Evolutionary conservation across 108 stramenopile species (phyloP).

Genomic region (Nitzschia inconspicua): DNA sequence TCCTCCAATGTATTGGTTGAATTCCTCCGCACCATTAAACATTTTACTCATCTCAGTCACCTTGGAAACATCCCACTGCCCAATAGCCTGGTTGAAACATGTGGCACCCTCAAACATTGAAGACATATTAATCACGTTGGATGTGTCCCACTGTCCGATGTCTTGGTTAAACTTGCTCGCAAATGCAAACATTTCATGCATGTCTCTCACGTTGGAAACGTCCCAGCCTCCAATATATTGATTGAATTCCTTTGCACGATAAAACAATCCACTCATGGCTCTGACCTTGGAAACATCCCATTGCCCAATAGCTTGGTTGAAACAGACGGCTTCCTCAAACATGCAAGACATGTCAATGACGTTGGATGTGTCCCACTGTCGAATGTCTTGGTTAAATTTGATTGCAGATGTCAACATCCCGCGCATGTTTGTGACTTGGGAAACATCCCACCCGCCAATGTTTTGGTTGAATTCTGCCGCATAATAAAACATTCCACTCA

Average conservation of each 20-base stretch:
- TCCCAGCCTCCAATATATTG: constrained; percentile 22
- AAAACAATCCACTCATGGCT: no score
- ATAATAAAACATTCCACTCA: no score
- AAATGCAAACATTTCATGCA: constrained; percentile 13
- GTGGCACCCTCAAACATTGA: constrained; percentile 20
- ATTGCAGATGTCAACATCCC: no score
- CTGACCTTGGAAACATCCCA: no score
- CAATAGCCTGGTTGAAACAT: constrained; percentile 24
- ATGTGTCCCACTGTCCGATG: constrained; percentile 33
- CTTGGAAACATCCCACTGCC: constrained; percentile 7
- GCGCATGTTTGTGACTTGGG: no score
- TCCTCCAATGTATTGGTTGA: constrained; percentile 22
- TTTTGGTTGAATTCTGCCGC: no score
- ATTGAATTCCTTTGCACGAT: constrained; percentile 2
- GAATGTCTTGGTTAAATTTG: no score
- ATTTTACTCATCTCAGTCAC: constrained; percentile 30
- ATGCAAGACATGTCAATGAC: no score
- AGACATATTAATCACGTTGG: neutral
- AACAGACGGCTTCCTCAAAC: no score
- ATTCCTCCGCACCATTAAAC: constrained; percentile 25
- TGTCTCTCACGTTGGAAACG: constrained; percentile 7
- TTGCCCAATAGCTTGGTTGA: no score
- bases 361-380: no score
- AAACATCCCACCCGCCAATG: no score
- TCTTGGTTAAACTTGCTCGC: constrained; percentile 23